These are phyloP conservation scores for Naegleria lovaniensis DNA, from an alignment of 208 protist genomes.

Conservation along the genomic window DNA sequence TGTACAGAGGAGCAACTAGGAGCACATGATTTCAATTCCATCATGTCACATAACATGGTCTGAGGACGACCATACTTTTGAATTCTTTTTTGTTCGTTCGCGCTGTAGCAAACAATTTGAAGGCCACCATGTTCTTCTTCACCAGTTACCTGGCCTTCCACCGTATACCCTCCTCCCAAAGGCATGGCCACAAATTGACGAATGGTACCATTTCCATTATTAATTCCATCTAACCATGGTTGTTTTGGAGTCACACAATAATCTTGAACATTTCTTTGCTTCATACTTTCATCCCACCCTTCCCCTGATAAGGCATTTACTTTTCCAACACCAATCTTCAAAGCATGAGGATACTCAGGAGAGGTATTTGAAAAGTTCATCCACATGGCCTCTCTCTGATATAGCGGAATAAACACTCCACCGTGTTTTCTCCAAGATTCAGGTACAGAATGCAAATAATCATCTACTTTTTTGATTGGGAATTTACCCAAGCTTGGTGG, in stretches of 20 bases:
- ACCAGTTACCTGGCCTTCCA: conserved; percentile 29
- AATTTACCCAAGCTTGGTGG: conserved; percentile 26
- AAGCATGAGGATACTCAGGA: not conserved
- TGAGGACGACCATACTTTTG: not conserved
- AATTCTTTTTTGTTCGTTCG: not conserved
- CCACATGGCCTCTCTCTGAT: conserved; percentile 31
- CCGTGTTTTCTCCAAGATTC: not conserved
- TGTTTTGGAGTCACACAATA: conserved; percentile 26
- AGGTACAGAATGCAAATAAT: conserved; percentile 10
- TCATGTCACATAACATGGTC: too few relatives aligned
- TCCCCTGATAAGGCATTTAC: conserved; percentile 26
- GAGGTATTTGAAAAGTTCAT: not conserved
- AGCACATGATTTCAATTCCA: too few relatives aligned
- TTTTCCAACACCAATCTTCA: conserved; percentile 24
- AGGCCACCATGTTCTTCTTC: conserved; percentile 29
- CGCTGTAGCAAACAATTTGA: not conserved
- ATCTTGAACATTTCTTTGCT: not conserved
- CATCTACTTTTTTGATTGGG: conserved; percentile 14
- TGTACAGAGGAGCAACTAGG: too few relatives aligned
- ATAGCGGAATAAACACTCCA: conserved; percentile 28
- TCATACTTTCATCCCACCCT: not conserved
- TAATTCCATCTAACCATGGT: conserved; percentile 35
- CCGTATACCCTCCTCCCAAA: conserved; percentile 27
- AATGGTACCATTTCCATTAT: conserved; percentile 18
- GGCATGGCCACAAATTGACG: conserved; percentile 36